Base-by-base conservation (phyloP, 257 asterid species). In the Solanum sejunctum region DNA sequence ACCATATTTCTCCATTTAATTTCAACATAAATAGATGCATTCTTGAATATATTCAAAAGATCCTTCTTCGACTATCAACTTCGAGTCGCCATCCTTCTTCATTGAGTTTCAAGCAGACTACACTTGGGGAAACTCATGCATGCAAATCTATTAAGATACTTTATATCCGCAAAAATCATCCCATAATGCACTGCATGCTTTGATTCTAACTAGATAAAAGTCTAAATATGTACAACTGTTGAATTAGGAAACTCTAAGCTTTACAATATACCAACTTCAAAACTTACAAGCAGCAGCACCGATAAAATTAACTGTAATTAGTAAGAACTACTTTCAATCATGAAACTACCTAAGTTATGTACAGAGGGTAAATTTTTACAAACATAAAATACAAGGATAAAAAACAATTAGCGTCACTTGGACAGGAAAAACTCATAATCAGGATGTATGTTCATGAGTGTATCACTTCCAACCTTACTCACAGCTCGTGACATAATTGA, bases 401-500 rank as follows among this genome's bases (percentile, higher is more conserved):
- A 47, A 78, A 16, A 20, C 83, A 78, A 11, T 78, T 78, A 52
- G 17, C 72, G 21, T 28, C 66, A 47, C 83, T 87, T 71, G 41
- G 89, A 84, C 26, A 84, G 67, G 70, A 87, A 87, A 83, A 84
- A 87, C 89, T 87, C 89, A 16, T 87, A 84, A 80, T 87, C 87
- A 21, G 89, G 87, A 56, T 87, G 89, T 63, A 69, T 82, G 67
- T 87, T 87, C 47, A 61, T 8, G n/a, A 21, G 54, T 2, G 57
- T 17, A 63, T 87, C 56, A 51, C 67, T 81, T 13, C 87, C 86
- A 71, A 45, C 61, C 56, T 51, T 71, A 39, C 83, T 63, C 21
- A 64, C 81, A 49, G 85, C 89, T 49, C 86, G 80, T 36, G 87
- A 86, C 87, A 84, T 87, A 26, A 71, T 54, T 49, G 81, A 81